phyloP scores from a whole-genome alignment of 768 basidiomycete genomes.

The Heimioporus sp. region DNA sequence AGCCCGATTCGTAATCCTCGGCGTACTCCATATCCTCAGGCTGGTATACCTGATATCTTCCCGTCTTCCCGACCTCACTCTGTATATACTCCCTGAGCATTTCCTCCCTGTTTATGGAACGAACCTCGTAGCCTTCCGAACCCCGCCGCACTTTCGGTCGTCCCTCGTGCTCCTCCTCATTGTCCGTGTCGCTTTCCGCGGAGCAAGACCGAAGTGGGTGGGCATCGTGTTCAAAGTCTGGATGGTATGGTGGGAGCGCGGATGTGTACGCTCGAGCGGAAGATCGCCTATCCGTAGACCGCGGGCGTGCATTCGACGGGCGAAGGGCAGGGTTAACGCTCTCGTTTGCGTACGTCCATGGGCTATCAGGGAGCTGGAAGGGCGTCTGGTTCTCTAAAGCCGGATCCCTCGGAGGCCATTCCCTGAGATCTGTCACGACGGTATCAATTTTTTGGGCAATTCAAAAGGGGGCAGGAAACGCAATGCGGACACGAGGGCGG shows the following conservation, averaged over 20 bases:
- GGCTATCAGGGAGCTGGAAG: constrained; percentile 55
- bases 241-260: constrained; percentile 72
- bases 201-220: constrained; percentile 19
- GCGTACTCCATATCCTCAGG: constrained; percentile 52
- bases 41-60: constrained; percentile 67
- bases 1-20: constrained; percentile 33
- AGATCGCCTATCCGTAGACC: constrained; percentile 23
- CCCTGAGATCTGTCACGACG: constrained; percentile 33
- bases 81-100: constrained; percentile 59
- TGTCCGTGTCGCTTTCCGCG: constrained; percentile 22
- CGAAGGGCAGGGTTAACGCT: constrained; percentile 72
- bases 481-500: constrained; percentile 3
- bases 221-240: constrained; percentile 51
- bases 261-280: constrained; percentile 38
- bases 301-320: constrained; percentile 53
- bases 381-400: constrained; percentile 32
- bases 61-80: constrained; percentile 51
- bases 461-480: neutral
- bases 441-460: constrained; percentile 2
- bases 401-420: constrained; percentile 81
- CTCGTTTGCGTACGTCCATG: constrained; percentile 86
- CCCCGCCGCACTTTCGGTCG: constrained; percentile 57
- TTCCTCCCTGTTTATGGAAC: constrained; percentile 57
- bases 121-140: constrained; percentile 83
- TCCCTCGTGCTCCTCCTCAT: constrained; percentile 33